Evolutionary conservation across 768 basidiomycete species (phyloP).

Genomic region (Psilocybe sp.): DNA sequence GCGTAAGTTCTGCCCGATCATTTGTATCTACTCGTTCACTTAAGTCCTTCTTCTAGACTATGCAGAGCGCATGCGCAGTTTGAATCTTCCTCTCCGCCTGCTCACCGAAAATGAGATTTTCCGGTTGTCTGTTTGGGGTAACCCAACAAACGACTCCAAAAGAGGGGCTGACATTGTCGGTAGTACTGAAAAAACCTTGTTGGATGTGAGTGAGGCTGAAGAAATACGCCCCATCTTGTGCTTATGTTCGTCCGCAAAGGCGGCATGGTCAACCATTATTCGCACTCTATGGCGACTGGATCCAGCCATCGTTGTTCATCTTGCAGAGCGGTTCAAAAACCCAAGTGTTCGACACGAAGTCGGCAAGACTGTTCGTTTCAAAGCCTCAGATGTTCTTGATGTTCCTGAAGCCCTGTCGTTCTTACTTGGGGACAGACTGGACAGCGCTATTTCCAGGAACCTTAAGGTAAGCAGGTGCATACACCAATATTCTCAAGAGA

Average conservation of each 20-base stretch:
- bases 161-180: slow-evolving; percentile 62
- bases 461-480: slow-evolving; percentile 54
- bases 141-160: slow-evolving; percentile 75
- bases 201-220: slow-evolving; percentile 47
- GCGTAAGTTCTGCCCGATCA: slow-evolving; percentile 29
- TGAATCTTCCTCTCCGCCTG: slow-evolving; percentile 74
- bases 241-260: slow-evolving; percentile 29
- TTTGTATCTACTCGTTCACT: background rate
- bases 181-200: slow-evolving; percentile 49
- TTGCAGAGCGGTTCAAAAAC: slow-evolving; percentile 87
- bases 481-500: background rate
- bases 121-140: slow-evolving; percentile 85
- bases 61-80: slow-evolving; percentile 53
- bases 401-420: slow-evolving; percentile 79
- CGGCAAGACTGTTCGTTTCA: slow-evolving; percentile 66
- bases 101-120: slow-evolving; percentile 90
- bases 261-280: slow-evolving; percentile 63
- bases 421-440: slow-evolving; percentile 73
- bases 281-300: slow-evolving; percentile 79
- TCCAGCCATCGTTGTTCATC: slow-evolving; percentile 78
- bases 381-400: slow-evolving; percentile 65
- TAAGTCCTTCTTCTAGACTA: slow-evolving; percentile 42
- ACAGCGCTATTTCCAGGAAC: slow-evolving; percentile 56
- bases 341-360: slow-evolving; percentile 69
- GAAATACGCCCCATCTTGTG: background rate